Evolutionary conservation across 495 filamentous ascomycete genomes (phyloP).

Genomic region (Penicillium turbatum): DNA sequence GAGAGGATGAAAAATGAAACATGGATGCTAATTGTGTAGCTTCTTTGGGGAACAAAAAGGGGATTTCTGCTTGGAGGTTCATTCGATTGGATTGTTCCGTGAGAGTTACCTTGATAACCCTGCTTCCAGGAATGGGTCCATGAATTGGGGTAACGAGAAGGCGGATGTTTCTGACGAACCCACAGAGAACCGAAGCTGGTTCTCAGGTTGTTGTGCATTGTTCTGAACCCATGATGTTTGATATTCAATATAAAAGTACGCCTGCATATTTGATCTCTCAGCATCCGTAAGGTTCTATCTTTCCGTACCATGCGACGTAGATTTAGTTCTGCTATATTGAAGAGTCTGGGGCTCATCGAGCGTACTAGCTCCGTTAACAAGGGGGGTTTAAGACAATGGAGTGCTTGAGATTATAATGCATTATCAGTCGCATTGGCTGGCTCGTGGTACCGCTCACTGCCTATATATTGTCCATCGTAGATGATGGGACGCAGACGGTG

Average conservation of each 20-base stretch:
- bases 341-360: no score
- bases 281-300: no score
- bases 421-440: no score
- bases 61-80: constrained; percentile 56
- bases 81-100: constrained; percentile 45
- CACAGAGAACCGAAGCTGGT: background rate
- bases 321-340: no score
- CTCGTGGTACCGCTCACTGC: no score
- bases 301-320: no score
- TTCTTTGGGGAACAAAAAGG: constrained; percentile 76
- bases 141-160: background rate
- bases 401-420: no score
- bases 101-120: constrained; percentile 20
- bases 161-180: background rate
- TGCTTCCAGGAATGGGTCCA: background rate
- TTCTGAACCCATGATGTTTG: background rate
- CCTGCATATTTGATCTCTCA: no score
- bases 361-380: no score
- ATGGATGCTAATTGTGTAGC: constrained; percentile 34
- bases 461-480: no score
- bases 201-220: background rate
- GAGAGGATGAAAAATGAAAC: background rate
- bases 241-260: background rate
- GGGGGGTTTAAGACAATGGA: no score
- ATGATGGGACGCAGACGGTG: no score